These are phyloP conservation scores for Isabelozyma pseudorhagii DNA, from an alignment of 805 yeast genomes.

Conservation along the genomic window DNA sequence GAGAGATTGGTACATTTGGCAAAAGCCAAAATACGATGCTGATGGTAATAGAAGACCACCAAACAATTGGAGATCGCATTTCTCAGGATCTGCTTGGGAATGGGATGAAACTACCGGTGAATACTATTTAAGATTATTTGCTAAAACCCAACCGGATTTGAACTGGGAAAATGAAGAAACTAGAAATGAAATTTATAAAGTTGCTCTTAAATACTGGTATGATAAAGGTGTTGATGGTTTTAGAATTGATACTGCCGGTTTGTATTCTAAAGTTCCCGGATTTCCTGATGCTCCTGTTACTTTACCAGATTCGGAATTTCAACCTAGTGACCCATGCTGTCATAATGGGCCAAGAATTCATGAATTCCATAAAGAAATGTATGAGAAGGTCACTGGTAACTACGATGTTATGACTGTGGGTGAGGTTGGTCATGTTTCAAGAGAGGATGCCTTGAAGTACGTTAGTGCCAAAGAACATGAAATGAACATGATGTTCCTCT, in stretches of 20 bases:
- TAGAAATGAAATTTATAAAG: constrained; percentile 31
- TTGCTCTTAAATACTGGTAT: constrained; percentile 47
- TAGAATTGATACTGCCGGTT: constrained; percentile 48
- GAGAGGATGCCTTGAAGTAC: constrained; percentile 35
- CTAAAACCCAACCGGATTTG: constrained; percentile 49
- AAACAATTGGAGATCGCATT: constrained; percentile 48
- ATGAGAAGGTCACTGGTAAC: constrained; percentile 30
- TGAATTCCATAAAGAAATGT: constrained; percentile 49
- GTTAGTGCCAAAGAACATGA: constrained; percentile 29
- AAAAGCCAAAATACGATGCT: constrained; percentile 38
- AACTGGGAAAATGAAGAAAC: constrained; percentile 49
- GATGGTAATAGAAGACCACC: constrained; percentile 47
- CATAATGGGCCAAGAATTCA: constrained; percentile 49
- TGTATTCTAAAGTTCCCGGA: constrained; percentile 42
- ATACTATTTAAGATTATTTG: constrained; percentile 49
- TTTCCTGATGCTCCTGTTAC: constrained; percentile 44
- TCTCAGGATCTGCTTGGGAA: constrained; percentile 51
- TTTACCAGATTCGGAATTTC: constrained; percentile 34
- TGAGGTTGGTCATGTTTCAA: constrained; percentile 41
- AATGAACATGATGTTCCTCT: constrained; percentile 24
- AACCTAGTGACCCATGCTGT: constrained; percentile 26
- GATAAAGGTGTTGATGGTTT: constrained; percentile 51
- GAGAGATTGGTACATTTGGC: constrained; percentile 57
- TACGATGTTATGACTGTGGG: constrained; percentile 52
- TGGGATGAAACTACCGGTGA: constrained; percentile 49